Evolutionary conservation across 129 eudicot genomes (phyloP).

Genomic region (Flaveria trinervia): DNA sequence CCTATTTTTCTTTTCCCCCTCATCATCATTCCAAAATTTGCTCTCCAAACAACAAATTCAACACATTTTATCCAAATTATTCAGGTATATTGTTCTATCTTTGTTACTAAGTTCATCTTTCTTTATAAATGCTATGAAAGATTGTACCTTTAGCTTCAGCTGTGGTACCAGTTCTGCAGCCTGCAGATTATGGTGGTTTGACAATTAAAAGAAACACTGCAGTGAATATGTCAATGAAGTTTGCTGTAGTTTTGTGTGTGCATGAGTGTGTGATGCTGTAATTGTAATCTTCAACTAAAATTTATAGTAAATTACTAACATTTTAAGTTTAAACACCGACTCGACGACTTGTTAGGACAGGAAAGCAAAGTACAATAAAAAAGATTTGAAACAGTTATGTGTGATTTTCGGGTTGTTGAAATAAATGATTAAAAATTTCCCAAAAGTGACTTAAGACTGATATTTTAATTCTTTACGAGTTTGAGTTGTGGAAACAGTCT

Average conservation of each 20-base stretch:
- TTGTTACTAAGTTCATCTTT: not conserved
- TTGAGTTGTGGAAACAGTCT: too few relatives aligned
- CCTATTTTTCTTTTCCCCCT: not conserved
- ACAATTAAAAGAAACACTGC: not conserved
- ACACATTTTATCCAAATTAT: conserved; percentile 1
- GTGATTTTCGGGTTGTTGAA: not conserved
- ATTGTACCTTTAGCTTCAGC: conserved; percentile 13
- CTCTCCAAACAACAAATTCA: conserved; percentile 3
- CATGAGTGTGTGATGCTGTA: not conserved
- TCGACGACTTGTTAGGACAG: too few relatives aligned
- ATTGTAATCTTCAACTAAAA: too few relatives aligned
- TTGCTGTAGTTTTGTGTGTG: not conserved
- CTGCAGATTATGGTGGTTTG: not conserved
- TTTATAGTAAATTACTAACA: too few relatives aligned
- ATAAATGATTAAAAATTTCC: not conserved
- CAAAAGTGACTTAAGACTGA: not conserved
- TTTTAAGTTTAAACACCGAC: too few relatives aligned
- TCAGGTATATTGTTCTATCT: conserved; percentile 30
- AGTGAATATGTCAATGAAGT: not conserved
- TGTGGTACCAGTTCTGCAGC: conserved; percentile 6
- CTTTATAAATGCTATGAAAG: conserved; percentile 5
- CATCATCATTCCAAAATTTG: conserved; percentile 21
- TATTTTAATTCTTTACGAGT: not conserved
- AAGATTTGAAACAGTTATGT: not conserved
- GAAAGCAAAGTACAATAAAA: too few relatives aligned